Evolutionary conservation across 2,329 filamentous ascomycete species (phyloP).

Genomic region (Davidsoniella neocaledoniae): DNA sequence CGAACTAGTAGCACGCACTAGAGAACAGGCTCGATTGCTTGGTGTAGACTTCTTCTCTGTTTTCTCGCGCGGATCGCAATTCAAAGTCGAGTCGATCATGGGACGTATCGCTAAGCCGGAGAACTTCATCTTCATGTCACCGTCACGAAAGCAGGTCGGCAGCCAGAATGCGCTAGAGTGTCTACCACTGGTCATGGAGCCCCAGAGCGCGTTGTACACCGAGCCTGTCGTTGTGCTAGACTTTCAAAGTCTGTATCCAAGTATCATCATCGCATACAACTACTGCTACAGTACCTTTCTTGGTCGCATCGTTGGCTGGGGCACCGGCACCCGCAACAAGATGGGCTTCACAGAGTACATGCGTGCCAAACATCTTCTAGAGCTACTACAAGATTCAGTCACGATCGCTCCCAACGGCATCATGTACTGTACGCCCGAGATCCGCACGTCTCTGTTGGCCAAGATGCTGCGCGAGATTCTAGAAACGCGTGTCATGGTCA

Average conservation of each 20-base stretch:
- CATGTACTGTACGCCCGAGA: conserved; percentile 75
- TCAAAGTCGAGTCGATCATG: conserved; percentile 98
- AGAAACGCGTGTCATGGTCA: conserved; percentile 94
- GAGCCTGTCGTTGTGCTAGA: conserved; percentile 82
- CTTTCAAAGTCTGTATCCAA: conserved; percentile 92
- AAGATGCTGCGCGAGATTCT: conserved; percentile 96
- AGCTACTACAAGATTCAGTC: conserved; percentile 40
- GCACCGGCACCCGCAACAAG: conserved; percentile 60
- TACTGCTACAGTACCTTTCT: conserved; percentile 97
- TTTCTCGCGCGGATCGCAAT: conserved; percentile 86
- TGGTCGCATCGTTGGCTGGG: conserved; percentile 71
- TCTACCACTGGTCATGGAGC: conserved; percentile 91
- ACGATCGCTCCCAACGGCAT: conserved; percentile 93
- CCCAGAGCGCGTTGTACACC: conserved; percentile 83
- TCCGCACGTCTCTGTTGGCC: conserved; percentile 78
- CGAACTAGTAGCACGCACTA: conserved; percentile 74
- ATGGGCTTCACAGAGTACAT: conserved; percentile 53
- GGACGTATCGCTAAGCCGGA: conserved; percentile 96
- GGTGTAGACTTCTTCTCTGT: conserved; percentile 96
- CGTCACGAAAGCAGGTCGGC: conserved; percentile 80
- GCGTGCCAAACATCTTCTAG: conserved; percentile 50
- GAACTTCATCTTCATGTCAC: conserved; percentile 79
- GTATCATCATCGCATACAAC: conserved; percentile 98
- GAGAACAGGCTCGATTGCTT: conserved; percentile 81
- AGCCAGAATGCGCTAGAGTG: conserved; percentile 90